Percentiles rank a stretch among this genome's conserved stretches.
Evolutionary conservation across 108 stramenopile species (phyloP).

Genomic region (Cafeteria roenbergensis): DNA sequence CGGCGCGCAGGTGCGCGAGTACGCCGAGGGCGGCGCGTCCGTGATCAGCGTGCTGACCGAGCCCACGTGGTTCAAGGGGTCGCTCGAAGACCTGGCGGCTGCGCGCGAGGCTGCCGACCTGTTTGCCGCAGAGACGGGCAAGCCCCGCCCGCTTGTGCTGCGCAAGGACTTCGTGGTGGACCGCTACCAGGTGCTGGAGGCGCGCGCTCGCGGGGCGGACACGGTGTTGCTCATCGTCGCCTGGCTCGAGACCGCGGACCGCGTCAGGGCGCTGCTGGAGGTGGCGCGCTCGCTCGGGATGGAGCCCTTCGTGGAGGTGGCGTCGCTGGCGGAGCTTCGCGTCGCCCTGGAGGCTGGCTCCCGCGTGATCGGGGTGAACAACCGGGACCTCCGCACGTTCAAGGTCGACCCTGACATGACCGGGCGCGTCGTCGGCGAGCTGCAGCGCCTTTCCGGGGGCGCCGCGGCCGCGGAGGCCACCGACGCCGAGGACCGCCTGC

Average conservation of each 20-base stretch:
- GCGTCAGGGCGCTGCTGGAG: conserved; percentile 58
- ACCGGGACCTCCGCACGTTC: conserved; percentile 91
- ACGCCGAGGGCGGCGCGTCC: conserved; percentile 68
- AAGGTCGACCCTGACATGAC: conserved; percentile 79
- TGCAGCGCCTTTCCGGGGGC: conserved; percentile 35
- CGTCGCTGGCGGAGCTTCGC: conserved; percentile 66
- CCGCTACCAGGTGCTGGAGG: conserved; percentile 79
- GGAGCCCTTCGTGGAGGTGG: conserved; percentile 93
- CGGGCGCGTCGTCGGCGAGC: conserved; percentile 51
- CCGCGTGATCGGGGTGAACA: conserved; percentile 88
- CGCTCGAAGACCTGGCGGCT: conserved; percentile 58
- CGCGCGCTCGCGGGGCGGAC: conserved; percentile 77
- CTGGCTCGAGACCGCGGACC: conserved; percentile 45
- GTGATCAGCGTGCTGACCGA: conserved; percentile 87
- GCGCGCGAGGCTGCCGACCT: conserved; percentile 27
- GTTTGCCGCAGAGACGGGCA: conserved; percentile 31
- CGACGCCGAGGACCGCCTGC: neutral
- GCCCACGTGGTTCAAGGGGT: conserved; percentile 78
- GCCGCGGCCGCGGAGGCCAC: conserved; percentile 41
- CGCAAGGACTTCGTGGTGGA: conserved; percentile 83
- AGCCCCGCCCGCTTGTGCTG: conserved; percentile 62
- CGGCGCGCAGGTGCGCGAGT: conserved; percentile 57
- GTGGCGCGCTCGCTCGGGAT: conserved; percentile 58
- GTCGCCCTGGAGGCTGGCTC: conserved; percentile 75
- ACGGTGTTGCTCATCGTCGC: conserved; percentile 86